Base-by-base conservation (phyloP, 2,329 filamentous ascomycete genomes). In the Nemania sp. region DNA sequence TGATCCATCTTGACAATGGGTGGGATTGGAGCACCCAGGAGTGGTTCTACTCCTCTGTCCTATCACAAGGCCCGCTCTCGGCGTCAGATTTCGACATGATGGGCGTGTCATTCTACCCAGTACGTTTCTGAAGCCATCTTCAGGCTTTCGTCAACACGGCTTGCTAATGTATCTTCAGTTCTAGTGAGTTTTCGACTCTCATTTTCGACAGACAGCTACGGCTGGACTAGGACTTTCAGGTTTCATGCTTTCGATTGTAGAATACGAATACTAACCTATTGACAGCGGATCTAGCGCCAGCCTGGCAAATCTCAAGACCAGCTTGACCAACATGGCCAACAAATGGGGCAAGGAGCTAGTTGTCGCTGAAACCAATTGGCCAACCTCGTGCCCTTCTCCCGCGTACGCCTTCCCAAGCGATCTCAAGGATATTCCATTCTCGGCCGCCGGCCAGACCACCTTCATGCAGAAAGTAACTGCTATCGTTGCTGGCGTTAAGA, bases 1-100 rank as follows among this genome's bases (percentile, higher is more conserved):
- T 91, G 86, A 83, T 91, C 42, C 89, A 91, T 69, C 80, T 91
- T 3, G 88, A 91, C 72, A 88, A 90, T 69, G 89, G 89, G n/a
- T 92, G 88, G 87, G 81, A 88, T 64, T 90, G 84, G 86, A 78
- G 75, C 3, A 82, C 83, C 2, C 88, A 91, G 71, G 76, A 88
- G 62, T 87, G 81, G 77, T 90, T 84, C 74, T 91, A 90, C 75
- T 80, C 77, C 9, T 60, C 60, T 1, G 60, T 65, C 2, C 54
- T 65, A 15, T 13, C 35, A 10, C 47, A 65, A 29, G 63, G 63
- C 2, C 63, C 60, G 2, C 60, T 65, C n/a, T 89, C 73, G 2
- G 67, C 76, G 0, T 74, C 76, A 5, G 87, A 90, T 65, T 90
- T 87, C 60, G 89, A 92, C 72, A 81, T 88, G 65, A 89, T 91